Evolutionary conservation across 2,329 filamentous ascomycete species (phyloP).

Genomic region (Neophaeococcomyces aloes): DNA sequence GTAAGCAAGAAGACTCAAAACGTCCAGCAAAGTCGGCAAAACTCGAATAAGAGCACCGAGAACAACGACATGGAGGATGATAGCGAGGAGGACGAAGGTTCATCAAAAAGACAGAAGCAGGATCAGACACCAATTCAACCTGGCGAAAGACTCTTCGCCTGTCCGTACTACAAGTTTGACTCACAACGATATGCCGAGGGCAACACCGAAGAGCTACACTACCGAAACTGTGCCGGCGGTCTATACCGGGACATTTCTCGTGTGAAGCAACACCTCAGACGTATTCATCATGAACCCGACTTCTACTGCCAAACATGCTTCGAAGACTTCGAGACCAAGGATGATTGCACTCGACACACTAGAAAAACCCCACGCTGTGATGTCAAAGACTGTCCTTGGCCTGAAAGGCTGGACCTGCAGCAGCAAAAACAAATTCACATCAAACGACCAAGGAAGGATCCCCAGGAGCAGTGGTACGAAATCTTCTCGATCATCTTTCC

Average conservation of each 20-base stretch:
- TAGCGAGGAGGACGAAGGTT: constrained; percentile 8
- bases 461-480: constrained; percentile 19
- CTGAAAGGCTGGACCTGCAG: constrained; percentile 19
- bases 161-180: constrained; percentile 19
- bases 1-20: neutral
- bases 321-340: constrained; percentile 12
- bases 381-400: constrained; percentile 16
- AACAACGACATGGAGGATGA: constrained; percentile 17
- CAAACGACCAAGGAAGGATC: constrained; percentile 14
- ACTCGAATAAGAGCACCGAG: constrained; percentile 3
- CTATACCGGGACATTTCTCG: constrained; percentile 20
- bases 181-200: constrained; percentile 17
- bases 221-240: constrained; percentile 18
- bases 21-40: neutral
- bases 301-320: constrained; percentile 15
- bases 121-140: constrained; percentile 8
- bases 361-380: constrained; percentile 8
- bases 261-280: constrained; percentile 21
- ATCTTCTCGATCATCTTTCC: constrained; percentile 20
- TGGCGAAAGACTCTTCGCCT: constrained; percentile 16
- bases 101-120: constrained; percentile 18
- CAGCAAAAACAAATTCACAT: constrained; percentile 17
- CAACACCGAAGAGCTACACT: constrained; percentile 18
- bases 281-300: constrained; percentile 15
- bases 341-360: constrained; percentile 14